Conservation (phyloP, 108 stramenopile species). For the Nitzschia sp. region DNA sequence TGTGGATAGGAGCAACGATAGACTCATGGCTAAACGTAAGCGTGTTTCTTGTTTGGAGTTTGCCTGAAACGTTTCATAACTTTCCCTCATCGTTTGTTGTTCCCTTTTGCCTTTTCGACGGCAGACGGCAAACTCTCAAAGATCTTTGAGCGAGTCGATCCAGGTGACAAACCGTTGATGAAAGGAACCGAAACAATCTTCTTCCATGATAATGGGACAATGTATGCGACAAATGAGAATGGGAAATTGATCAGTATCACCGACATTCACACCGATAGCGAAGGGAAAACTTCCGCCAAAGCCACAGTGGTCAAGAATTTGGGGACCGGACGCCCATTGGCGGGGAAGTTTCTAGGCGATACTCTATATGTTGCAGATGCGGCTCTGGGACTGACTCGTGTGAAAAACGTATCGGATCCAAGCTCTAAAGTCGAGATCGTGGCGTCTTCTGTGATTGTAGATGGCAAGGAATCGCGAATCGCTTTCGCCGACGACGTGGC, state of each 20-base stretch:
- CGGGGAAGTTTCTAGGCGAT: constrained; percentile 56
- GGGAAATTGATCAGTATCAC: constrained; percentile 48
- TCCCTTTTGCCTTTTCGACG: neutral
- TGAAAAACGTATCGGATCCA: constrained; percentile 35
- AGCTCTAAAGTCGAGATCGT: constrained; percentile 65
- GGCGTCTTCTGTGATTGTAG: constrained; percentile 51
- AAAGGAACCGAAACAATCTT: constrained; percentile 63
- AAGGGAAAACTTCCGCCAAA: constrained; percentile 39
- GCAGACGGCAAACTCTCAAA: constrained; percentile 49
- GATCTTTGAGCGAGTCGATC: constrained; percentile 53
- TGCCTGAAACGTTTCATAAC: neutral
- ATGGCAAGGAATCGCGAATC: constrained; percentile 30
- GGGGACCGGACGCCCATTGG: constrained; percentile 61
- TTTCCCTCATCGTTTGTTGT: neutral
- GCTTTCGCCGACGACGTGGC: constrained; percentile 64
- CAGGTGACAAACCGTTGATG: constrained; percentile 39
- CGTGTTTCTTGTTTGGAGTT: neutral
- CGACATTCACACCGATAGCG: constrained; percentile 26
- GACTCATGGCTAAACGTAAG: constrained; percentile 31
- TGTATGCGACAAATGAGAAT: constrained; percentile 59
- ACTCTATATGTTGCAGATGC: constrained; percentile 77
- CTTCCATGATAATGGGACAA: constrained; percentile 47
- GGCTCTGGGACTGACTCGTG: constrained; percentile 55
- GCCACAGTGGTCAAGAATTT: constrained; percentile 47
- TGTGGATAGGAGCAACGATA: constrained; percentile 31